Percentiles rank a stretch among this genome's conserved stretches.
phyloP scores from a whole-genome alignment of 352 stramenopile species.

The Phytophthora citrophthora region DNA sequence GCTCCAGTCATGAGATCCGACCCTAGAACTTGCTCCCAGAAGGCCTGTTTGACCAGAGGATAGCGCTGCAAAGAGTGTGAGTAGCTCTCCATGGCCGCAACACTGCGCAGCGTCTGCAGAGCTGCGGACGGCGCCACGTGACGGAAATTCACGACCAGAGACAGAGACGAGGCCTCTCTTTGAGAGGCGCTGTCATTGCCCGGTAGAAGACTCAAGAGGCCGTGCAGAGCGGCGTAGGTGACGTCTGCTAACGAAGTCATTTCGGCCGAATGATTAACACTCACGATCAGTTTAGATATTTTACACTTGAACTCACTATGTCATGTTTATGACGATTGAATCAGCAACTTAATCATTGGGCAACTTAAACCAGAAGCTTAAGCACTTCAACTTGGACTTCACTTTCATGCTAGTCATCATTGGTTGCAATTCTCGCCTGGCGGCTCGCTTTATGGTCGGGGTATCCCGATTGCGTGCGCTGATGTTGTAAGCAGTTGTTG shows the following conservation, averaged over 20 bases:
- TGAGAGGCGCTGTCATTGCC: conserved; percentile 26
- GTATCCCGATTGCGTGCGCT: too few relatives aligned
- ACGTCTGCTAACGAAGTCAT: conserved; percentile 12
- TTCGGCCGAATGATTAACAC: too few relatives aligned
- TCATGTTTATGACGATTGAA: too few relatives aligned
- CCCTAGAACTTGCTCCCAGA: conserved; percentile 40
- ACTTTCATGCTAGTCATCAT: too few relatives aligned
- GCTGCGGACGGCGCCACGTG: conserved; percentile 3
- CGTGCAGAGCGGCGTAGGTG: conserved; percentile 18
- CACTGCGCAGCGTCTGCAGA: conserved; percentile 7
- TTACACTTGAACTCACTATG: too few relatives aligned
- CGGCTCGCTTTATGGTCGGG: too few relatives aligned
- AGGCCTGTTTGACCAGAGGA: conserved; percentile 40
- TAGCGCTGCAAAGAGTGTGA: conserved; percentile 38
- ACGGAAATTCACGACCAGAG: conserved; percentile 35
- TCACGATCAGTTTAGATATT: too few relatives aligned
- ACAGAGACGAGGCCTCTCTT: conserved; percentile 26
- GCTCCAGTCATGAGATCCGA: conserved; percentile 24
- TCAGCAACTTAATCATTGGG: too few relatives aligned
- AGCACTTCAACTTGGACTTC: neutral
- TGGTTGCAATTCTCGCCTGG: too few relatives aligned
- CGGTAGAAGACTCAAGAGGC: conserved; percentile 33
- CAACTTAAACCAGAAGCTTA: too few relatives aligned
- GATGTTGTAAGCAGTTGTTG: too few relatives aligned
- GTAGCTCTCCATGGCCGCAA: conserved; percentile 30